A percentile compares a stretch with the other conserved stretches of the same genome.
Conservation (phyloP, 2,329 filamentous ascomycete genomes). For the Aspergillus pseudoglaucus region DNA sequence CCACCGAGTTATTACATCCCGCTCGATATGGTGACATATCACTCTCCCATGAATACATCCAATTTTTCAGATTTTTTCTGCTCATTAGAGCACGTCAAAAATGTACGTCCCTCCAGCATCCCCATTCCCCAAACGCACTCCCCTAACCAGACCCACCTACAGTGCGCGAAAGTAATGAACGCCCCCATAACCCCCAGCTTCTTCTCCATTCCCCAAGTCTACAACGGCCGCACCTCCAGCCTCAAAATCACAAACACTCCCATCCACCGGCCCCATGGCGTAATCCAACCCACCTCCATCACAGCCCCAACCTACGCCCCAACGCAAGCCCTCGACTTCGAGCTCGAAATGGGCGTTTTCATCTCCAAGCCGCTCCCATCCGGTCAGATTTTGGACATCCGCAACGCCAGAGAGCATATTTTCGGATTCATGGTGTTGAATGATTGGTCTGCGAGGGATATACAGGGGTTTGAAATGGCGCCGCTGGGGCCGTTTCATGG, state of each 20-base stretch:
- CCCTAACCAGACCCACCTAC: background rate
- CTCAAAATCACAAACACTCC: slow-evolving; percentile 6
- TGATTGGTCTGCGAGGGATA: slow-evolving; percentile 56
- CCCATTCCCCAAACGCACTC: background rate
- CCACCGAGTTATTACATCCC: slow-evolving; percentile 1
- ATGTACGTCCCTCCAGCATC: slow-evolving; percentile 2
- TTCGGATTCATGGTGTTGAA: slow-evolving; percentile 59
- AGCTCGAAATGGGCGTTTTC: slow-evolving; percentile 45
- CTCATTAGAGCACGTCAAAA: slow-evolving; percentile 11
- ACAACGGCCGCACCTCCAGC: slow-evolving; percentile 12
- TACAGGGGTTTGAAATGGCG: slow-evolving; percentile 54
- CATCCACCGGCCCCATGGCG: slow-evolving; percentile 8
- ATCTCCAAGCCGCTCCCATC: slow-evolving; percentile 36
- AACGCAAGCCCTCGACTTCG: slow-evolving; percentile 40
- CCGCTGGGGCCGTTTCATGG: slow-evolving; percentile 55
- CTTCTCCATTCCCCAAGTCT: slow-evolving; percentile 9
- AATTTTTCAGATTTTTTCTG: slow-evolving; percentile 15
- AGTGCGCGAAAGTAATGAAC: slow-evolving; percentile 7
- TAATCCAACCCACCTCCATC: background rate
- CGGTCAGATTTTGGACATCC: slow-evolving; percentile 35
- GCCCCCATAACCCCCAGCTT: slow-evolving; percentile 4
- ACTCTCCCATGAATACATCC: slow-evolving; percentile 10
- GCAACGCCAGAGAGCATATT: slow-evolving; percentile 47
- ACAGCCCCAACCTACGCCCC: slow-evolving; percentile 26
- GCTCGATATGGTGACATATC: slow-evolving; percentile 5